These are phyloP conservation scores for Phytophthora idaei DNA, from an alignment of 352 stramenopile species.

Conservation along the genomic window DNA sequence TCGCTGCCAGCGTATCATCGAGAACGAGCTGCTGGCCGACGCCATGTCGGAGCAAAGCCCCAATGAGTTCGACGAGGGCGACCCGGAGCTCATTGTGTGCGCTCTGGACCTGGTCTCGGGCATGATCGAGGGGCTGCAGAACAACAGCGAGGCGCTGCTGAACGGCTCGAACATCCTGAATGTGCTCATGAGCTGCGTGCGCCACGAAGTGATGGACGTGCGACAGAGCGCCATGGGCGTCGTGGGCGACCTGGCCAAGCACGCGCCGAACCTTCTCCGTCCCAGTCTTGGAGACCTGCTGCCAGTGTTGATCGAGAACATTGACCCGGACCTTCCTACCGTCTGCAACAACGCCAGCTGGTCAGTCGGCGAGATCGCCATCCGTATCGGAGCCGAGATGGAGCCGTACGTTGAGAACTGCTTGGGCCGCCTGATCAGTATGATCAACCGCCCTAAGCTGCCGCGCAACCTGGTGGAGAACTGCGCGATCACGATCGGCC, in stretches of 20 bases:
- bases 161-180: constrained; percentile 87
- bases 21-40: constrained; percentile 84
- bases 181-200: constrained; percentile 86
- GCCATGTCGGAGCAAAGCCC: constrained; percentile 82
- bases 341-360: constrained; percentile 94
- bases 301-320: constrained; percentile 88
- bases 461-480: constrained; percentile 91
- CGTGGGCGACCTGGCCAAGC: constrained; percentile 89
- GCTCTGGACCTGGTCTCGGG: constrained; percentile 89
- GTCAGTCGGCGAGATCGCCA: constrained; percentile 90
- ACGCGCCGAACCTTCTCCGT: constrained; percentile 68
- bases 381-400: constrained; percentile 86
- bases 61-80: constrained; percentile 81
- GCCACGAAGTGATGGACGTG: constrained; percentile 88
- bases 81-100: constrained; percentile 90
- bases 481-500: constrained; percentile 90
- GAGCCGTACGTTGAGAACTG: constrained; percentile 80
- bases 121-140: constrained; percentile 87
- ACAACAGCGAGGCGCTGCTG: constrained; percentile 79
- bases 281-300: constrained; percentile 80
- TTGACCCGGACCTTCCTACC: constrained; percentile 85
- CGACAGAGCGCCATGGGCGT: constrained; percentile 91
- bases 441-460: constrained; percentile 89
- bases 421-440: constrained; percentile 73
- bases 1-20: constrained; percentile 82